Conservation (phyloP, 257 asterid genomes). For the Echites panduratus region DNA sequence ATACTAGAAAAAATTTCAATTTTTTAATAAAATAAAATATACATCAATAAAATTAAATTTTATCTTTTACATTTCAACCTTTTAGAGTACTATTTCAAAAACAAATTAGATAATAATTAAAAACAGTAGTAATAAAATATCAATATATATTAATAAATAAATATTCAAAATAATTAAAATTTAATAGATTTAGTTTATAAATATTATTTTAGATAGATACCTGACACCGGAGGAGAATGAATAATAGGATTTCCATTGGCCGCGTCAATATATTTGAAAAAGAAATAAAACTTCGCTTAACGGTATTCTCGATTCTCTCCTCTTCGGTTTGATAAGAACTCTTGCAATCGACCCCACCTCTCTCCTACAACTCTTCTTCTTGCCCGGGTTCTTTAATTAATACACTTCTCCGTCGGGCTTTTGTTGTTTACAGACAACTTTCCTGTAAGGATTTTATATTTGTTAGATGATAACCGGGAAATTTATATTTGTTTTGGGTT, state of each 20-base stretch:
- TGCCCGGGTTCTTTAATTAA: neutral
- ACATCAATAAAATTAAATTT: no score
- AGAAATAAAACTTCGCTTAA: neutral
- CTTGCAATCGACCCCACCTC: neutral
- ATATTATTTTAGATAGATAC: no score
- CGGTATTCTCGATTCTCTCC: neutral
- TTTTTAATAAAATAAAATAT: no score
- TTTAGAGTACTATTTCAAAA: no score
- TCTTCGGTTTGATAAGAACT: conserved; percentile 6
- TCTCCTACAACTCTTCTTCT: neutral
- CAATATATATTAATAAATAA: no score
- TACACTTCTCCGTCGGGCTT: no score
- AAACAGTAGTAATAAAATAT: no score
- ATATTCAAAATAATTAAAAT: no score
- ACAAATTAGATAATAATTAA: no score
- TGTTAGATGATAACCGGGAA: neutral
- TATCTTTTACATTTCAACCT: no score
- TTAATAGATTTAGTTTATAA: no score
- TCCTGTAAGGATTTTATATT: neutral
- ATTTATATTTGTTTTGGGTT: neutral
- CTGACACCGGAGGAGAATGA: accelerated
- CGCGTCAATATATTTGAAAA: neutral
- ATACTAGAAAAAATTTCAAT: no score
- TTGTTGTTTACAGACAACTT: neutral
- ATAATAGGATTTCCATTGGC: neutral